Evolutionary conservation across 768 basidiomycete genomes (phyloP).

Genomic region (Naganishia vaughanmartiniae): DNA sequence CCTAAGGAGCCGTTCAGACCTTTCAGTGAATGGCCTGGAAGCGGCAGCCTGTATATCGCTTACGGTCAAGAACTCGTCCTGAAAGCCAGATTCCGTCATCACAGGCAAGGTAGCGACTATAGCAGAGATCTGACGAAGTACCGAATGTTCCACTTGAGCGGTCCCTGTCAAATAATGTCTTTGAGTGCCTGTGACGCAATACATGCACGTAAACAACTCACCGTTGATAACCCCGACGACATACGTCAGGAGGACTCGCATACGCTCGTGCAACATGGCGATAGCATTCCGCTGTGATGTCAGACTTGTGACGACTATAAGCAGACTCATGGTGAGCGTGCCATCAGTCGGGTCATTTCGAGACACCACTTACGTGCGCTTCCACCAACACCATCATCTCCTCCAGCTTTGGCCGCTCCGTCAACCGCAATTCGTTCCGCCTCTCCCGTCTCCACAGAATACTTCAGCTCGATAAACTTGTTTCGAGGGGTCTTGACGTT

Average conservation of each 20-base stretch:
- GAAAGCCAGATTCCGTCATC: constrained; percentile 75
- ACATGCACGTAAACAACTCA: constrained; percentile 42
- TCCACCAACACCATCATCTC: constrained; percentile 59
- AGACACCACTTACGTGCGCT: constrained; percentile 64
- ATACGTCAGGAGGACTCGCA: constrained; percentile 81
- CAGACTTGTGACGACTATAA: constrained; percentile 79
- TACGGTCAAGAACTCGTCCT: constrained; percentile 85
- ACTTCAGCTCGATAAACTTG: constrained; percentile 74
- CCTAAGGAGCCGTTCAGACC: constrained; percentile 56
- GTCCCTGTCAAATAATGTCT: constrained; percentile 57
- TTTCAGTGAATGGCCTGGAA: background rate
- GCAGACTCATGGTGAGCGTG: background rate
- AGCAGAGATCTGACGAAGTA: constrained; percentile 78
- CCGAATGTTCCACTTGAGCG: constrained; percentile 72
- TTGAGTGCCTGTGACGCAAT: background rate
- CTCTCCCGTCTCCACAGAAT: constrained; percentile 92
- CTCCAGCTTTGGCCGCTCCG: constrained; percentile 81
- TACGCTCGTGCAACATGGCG: constrained; percentile 92
- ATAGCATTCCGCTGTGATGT: constrained; percentile 91
- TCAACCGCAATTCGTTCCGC: constrained; percentile 98
- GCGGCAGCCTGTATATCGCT: constrained; percentile 32
- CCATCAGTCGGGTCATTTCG: too few species aligned
- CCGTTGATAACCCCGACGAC: constrained; percentile 73
- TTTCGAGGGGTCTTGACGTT: constrained; percentile 51
- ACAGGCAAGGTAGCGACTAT: constrained; percentile 84